phyloP scores from a whole-genome alignment of 2,329 filamentous ascomycete genomes.

The Clonostachys rhizophaga region DNA sequence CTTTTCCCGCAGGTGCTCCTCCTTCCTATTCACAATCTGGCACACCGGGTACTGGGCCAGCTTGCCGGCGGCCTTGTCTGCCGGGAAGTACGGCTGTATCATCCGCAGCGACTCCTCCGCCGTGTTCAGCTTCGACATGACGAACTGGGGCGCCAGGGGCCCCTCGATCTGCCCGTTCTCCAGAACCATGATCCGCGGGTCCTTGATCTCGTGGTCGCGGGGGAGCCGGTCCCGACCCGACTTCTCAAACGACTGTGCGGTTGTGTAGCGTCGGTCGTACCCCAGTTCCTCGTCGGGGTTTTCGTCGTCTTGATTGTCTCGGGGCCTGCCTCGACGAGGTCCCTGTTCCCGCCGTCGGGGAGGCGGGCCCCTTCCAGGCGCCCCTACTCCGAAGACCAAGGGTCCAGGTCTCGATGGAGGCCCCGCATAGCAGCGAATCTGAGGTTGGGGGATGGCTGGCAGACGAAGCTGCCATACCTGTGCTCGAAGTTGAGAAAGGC shows the following conservation, averaged over 20 bases:
- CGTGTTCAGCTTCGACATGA: conserved; percentile 32
- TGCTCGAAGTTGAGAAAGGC: no score
- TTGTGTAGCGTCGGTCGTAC: conserved; percentile 27
- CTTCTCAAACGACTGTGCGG: conserved; percentile 17
- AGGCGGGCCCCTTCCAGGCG: no score
- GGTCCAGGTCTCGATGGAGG: no score
- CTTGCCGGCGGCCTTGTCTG: conserved; percentile 13
- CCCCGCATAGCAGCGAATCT: no score
- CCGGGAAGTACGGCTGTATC: conserved; percentile 28
- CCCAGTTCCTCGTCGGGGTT: not conserved
- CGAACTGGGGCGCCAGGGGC: conserved; percentile 25
- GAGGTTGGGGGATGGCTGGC: no score
- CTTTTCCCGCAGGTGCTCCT: conserved; percentile 36
- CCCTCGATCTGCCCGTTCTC: conserved; percentile 29
- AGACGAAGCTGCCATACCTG: no score
- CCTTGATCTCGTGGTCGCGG: conserved; percentile 37
- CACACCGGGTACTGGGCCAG: conserved; percentile 53
- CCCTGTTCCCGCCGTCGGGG: no score
- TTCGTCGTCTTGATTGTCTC: no score
- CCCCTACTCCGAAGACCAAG: no score
- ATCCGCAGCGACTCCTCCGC: conserved; percentile 32
- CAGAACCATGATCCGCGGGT: conserved; percentile 34
- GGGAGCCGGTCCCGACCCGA: conserved; percentile 30
- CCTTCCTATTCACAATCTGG: conserved; percentile 60
- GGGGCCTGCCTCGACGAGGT: no score